Evolutionary conservation across 2,329 filamentous ascomycete genomes (phyloP).

Genomic region (Sporothrix mexicana): DNA sequence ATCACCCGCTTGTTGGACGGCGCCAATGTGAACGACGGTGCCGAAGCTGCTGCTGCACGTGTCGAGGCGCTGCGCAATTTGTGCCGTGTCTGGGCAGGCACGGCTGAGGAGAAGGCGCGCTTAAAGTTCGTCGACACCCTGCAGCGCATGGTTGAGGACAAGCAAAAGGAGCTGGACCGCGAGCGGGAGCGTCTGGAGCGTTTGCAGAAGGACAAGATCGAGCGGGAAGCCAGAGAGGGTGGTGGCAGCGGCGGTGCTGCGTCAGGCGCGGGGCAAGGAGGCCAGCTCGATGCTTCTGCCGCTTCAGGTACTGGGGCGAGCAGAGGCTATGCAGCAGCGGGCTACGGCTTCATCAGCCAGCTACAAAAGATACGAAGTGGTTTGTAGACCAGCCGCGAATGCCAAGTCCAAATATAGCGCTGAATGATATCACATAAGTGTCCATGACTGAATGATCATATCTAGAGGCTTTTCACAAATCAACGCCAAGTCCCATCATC

Average conservation of each 20-base stretch:
- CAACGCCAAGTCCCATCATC: background rate
- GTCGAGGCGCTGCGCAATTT: slow-evolving; percentile 80
- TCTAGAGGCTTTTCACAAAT: background rate
- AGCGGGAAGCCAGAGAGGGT: background rate
- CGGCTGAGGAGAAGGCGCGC: slow-evolving; percentile 88
- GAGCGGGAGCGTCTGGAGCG: slow-evolving; percentile 47
- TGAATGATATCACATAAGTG: no score
- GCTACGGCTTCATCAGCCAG: slow-evolving; percentile 67
- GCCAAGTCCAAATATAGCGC: background rate
- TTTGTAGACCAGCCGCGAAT: slow-evolving; percentile 44
- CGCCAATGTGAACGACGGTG: slow-evolving; percentile 1
- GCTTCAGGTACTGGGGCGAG: slow-evolving; percentile 43
- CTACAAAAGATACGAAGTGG: slow-evolving; percentile 65
- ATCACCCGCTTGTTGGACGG: slow-evolving; percentile 66
- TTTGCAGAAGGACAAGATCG: slow-evolving; percentile 33
- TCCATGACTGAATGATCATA: background rate
- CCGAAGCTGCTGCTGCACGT: slow-evolving; percentile 71
- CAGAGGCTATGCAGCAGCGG: slow-evolving; percentile 52
- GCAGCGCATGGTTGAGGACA: slow-evolving; percentile 82
- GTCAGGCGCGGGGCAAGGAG: background rate
- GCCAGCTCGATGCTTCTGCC: slow-evolving; percentile 1
- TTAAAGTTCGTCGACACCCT: slow-evolving; percentile 80
- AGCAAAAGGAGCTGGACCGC: slow-evolving; percentile 58
- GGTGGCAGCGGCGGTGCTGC: background rate
- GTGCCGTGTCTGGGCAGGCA: slow-evolving; percentile 89